phyloP scores from a whole-genome alignment of 768 basidiomycete species.

The Trametes coccinea region DNA sequence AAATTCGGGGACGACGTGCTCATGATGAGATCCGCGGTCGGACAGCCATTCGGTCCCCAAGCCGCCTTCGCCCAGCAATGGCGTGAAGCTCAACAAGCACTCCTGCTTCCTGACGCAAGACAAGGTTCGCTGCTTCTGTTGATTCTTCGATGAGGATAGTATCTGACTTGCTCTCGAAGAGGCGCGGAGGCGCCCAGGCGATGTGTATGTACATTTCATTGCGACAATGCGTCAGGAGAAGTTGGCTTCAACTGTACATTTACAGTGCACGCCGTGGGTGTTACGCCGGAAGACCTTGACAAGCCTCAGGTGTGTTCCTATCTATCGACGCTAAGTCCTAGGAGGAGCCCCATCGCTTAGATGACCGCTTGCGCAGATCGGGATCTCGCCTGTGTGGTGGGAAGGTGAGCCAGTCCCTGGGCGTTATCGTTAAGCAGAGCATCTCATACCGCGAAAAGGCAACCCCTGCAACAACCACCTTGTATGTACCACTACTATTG shows the following conservation, averaged over 20 bases:
- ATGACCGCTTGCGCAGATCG: slow-evolving; percentile 52
- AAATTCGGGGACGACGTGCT: slow-evolving; percentile 19
- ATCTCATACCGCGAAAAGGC: slow-evolving; percentile 40
- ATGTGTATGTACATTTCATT: slow-evolving; percentile 61
- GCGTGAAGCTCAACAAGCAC: slow-evolving; percentile 67
- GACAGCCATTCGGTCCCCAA: slow-evolving; percentile 46
- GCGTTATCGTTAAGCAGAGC: slow-evolving; percentile 20
- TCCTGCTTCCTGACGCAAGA: slow-evolving; percentile 75
- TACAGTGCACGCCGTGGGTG: slow-evolving; percentile 75
- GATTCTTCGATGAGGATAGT: too few relatives aligned
- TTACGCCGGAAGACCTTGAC: slow-evolving; percentile 78
- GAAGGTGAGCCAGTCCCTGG: slow-evolving; percentile 53
- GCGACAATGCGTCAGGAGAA: neutral
- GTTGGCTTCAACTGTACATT: neutral
- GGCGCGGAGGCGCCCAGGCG: slow-evolving; percentile 77
- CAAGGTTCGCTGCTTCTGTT: slow-evolving; percentile 48
- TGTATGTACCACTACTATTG: slow-evolving; percentile 39
- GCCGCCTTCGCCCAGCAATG: slow-evolving; percentile 31
- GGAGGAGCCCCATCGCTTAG: neutral
- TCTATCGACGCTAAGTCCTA: too few relatives aligned
- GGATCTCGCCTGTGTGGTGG: slow-evolving; percentile 91
- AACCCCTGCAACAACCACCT: slow-evolving; percentile 88
- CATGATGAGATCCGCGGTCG: slow-evolving; percentile 26
- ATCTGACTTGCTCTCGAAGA: slow-evolving; percentile 33
- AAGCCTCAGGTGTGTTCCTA: slow-evolving; percentile 68